A percentile compares a stretch with the other conserved stretches of the same genome.
Conservation (phyloP, 2,329 filamentous ascomycete species). For the Aspergillus niger region DNA sequence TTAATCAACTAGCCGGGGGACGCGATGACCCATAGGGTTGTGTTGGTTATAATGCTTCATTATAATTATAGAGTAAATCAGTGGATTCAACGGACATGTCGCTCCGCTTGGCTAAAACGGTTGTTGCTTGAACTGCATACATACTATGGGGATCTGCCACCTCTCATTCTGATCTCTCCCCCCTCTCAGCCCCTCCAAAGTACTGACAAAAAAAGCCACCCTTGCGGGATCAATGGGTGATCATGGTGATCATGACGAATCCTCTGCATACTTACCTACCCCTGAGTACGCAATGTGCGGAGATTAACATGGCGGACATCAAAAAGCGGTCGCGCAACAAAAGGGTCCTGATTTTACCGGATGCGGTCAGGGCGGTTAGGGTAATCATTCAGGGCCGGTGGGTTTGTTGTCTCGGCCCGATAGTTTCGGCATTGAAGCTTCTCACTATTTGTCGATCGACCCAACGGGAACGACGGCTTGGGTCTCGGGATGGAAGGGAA, state of each 20-base stretch:
- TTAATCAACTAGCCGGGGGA: too few relatives aligned
- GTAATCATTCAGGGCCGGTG: background rate
- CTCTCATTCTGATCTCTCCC: background rate
- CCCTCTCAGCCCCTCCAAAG: background rate
- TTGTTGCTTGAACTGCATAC: too few relatives aligned
- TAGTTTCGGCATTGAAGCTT: background rate
- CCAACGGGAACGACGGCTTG: background rate
- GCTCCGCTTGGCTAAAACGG: too few relatives aligned
- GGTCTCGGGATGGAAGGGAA: background rate
- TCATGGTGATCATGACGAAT: background rate
- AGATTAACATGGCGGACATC: background rate
- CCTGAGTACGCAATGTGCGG: background rate
- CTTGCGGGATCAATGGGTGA: background rate
- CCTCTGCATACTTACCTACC: background rate
- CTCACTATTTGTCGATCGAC: background rate
- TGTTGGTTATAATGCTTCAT: too few relatives aligned
- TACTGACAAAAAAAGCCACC: background rate
- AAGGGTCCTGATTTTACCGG: background rate
- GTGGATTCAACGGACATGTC: too few relatives aligned
- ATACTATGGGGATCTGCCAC: background rate
- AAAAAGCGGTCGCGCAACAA: background rate
- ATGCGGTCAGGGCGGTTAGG: background rate
- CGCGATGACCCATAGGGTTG: too few relatives aligned
- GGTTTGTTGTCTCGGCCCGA: background rate
- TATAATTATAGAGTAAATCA: too few relatives aligned